Percentiles rank a stretch among this genome's conserved stretches.
Conservation (phyloP, 345 rosid genomes). For the Pugionium cornutum region DNA sequence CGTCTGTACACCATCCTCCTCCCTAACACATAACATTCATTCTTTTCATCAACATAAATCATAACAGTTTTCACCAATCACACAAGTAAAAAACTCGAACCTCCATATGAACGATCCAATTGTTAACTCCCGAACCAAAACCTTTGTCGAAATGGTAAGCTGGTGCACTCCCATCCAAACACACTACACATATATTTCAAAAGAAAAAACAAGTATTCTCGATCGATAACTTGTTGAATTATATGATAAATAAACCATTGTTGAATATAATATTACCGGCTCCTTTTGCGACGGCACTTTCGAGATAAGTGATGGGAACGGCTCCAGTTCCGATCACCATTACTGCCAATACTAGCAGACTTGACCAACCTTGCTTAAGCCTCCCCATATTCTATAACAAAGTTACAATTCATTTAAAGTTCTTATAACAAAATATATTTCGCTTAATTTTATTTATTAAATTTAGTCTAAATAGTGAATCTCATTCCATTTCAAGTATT, state of each 20-base stretch:
- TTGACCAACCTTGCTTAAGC: slow-evolving; percentile 32
- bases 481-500: no score
- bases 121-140: slow-evolving; percentile 73
- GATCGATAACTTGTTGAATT: no score
- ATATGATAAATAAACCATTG: no score
- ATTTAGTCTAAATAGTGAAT: no score
- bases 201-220: no score
- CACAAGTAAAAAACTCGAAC: slow-evolving; percentile 39
- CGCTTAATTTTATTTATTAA: no score
- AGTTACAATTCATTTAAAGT: not conserved
- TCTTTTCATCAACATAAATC: not conserved
- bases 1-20: slow-evolving; percentile 84
- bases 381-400: slow-evolving; percentile 16
- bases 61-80: no score
- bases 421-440: no score
- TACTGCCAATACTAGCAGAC: slow-evolving; percentile 27
- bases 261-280: slow-evolving; percentile 54
- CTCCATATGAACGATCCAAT: slow-evolving; percentile 88
- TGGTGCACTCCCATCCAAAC: slow-evolving; percentile 97
- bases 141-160: slow-evolving; percentile 89
- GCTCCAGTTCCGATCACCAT: slow-evolving; percentile 41
- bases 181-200: slow-evolving; percentile 48
- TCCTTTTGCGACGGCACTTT: slow-evolving; percentile 74
- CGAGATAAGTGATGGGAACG: slow-evolving; percentile 60
- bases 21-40: slow-evolving; percentile 27